phyloP scores from a whole-genome alignment of 2,329 filamentous ascomycete species.

The Cordyceps sp. region DNA sequence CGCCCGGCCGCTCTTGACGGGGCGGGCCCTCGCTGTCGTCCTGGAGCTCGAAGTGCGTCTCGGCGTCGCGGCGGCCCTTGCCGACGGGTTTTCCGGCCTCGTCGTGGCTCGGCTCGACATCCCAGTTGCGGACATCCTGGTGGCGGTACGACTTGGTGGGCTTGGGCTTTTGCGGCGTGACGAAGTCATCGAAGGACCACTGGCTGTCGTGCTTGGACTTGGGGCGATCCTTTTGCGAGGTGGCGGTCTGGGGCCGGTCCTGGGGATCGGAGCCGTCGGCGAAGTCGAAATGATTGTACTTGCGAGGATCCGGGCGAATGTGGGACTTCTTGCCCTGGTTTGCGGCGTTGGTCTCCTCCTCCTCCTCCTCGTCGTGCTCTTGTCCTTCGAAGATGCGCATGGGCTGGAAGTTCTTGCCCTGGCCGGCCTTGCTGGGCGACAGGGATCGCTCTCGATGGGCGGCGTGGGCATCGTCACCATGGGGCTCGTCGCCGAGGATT shows the following conservation, averaged over 20 bases:
- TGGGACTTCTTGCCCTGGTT: constrained; percentile 21
- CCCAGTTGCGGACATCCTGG: constrained; percentile 66
- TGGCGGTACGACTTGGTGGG: constrained; percentile 41
- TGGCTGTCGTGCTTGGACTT: constrained; percentile 53
- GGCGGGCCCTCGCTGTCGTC: constrained; percentile 52
- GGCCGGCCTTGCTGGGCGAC: constrained; percentile 33
- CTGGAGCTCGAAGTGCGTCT: constrained; percentile 68
- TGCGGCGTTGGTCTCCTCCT: constrained; percentile 25
- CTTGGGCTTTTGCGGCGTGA: constrained; percentile 59
- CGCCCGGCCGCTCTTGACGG: constrained; percentile 25
- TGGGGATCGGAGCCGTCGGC: constrained; percentile 43
- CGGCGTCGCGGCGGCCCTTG: constrained; percentile 62
- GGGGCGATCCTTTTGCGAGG: constrained; percentile 22
- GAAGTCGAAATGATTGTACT: constrained; percentile 78
- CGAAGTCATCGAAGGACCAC: constrained; percentile 82
- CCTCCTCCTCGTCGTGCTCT: constrained; percentile 22
- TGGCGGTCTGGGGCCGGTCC: constrained; percentile 25
- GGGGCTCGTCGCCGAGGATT: constrained; percentile 42
- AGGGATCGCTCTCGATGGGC: constrained; percentile 32
- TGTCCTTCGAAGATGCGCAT: constrained; percentile 46
- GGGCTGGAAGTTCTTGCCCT: constrained; percentile 43
- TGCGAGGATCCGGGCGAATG: constrained; percentile 55
- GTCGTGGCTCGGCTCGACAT: constrained; percentile 41
- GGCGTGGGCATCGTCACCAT: constrained; percentile 20
- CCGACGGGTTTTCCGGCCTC: constrained; percentile 41